Percentiles rank a stretch among this genome's conserved stretches.
Conservation (phyloP, 208 protist species). For the Leishmania tarentolae region DNA sequence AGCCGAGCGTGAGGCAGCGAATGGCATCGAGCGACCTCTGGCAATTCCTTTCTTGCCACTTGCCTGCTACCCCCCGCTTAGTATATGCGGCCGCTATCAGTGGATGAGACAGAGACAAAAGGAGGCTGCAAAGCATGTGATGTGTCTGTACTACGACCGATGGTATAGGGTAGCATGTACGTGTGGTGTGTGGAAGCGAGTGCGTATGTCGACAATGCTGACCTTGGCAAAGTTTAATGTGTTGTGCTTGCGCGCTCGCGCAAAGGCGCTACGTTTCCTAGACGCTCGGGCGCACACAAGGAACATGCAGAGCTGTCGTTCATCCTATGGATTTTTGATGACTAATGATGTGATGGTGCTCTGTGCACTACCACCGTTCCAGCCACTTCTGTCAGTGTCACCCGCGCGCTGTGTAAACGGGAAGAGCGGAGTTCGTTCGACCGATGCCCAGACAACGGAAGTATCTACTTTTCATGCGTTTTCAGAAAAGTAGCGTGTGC, state of each 20-base stretch:
- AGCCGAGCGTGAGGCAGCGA: neutral
- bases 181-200: neutral
- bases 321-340: neutral
- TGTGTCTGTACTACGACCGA: neutral
- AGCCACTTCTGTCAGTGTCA: neutral
- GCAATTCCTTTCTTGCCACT: neutral
- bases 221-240: neutral
- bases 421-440: neutral
- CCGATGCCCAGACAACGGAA: neutral
- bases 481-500: neutral
- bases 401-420: neutral
- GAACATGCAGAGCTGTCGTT: neutral
- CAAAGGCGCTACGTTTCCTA: neutral
- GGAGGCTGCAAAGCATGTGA: neutral
- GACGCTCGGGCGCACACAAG: neutral
- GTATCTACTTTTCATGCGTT: neutral
- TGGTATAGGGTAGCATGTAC: neutral
- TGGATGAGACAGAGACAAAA: neutral
- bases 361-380: no score
- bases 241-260: neutral
- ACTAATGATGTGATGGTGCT: neutral
- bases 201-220: neutral
- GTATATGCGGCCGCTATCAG: neutral
- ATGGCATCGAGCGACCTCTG: neutral
- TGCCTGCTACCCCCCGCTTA: neutral